Conservation (phyloP, 176 grass and related monocot genomes). For the Elymus sibiricus region DNA sequence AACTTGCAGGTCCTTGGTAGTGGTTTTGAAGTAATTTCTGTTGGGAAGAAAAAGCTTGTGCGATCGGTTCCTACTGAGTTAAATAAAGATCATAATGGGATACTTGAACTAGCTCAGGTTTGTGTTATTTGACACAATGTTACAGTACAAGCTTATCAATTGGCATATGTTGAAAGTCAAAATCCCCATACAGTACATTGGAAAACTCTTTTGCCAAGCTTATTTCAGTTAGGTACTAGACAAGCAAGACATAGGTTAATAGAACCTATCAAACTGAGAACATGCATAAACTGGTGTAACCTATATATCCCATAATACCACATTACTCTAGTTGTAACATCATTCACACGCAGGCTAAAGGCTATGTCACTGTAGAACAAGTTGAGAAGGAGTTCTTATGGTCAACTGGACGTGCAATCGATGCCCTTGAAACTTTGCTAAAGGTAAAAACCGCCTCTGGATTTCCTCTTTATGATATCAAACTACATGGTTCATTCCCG, state of each 20-base stretch:
- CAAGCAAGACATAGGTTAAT: background rate
- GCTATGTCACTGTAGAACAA: slow-evolving; percentile 79
- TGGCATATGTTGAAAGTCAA: too few species aligned
- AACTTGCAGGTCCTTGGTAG: slow-evolving; percentile 75
- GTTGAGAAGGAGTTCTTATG: slow-evolving; percentile 72
- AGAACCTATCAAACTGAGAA: too few species aligned
- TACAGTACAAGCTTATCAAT: background rate
- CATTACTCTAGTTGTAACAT: background rate
- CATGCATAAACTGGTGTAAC: background rate
- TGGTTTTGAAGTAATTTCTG: slow-evolving; percentile 95
- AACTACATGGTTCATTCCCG: background rate
- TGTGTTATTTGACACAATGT: slow-evolving; percentile 20
- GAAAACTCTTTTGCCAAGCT: background rate
- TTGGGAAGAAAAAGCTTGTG: slow-evolving; percentile 84
- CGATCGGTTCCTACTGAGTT: slow-evolving; percentile 88
- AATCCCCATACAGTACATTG: background rate
- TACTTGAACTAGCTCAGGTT: slow-evolving; percentile 95
- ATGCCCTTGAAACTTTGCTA: slow-evolving; percentile 82
- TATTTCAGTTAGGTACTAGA: background rate
- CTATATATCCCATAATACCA: background rate
- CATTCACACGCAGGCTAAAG: slow-evolving; percentile 55
- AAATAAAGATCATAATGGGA: slow-evolving; percentile 96
- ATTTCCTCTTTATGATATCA: background rate
- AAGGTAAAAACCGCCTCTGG: slow-evolving; percentile 50
- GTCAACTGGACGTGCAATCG: slow-evolving; percentile 67